Percentiles rank a stretch among this genome's conserved stretches.
Evolutionary conservation across 345 rosid genomes (phyloP).

Genomic region (Camelina hispida): DNA sequence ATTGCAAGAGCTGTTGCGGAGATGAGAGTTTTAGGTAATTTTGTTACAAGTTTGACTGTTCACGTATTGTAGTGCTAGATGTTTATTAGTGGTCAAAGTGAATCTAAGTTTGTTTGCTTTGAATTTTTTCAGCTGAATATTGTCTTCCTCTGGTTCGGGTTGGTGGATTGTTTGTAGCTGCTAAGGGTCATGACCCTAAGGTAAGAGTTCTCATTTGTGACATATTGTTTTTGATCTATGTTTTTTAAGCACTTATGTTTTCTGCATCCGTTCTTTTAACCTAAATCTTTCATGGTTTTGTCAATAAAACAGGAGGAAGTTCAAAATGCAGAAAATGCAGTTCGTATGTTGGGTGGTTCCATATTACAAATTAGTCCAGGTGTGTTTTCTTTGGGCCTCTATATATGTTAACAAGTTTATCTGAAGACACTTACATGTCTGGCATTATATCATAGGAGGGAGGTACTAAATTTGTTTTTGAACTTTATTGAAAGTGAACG

Average conservation of each 20-base stretch:
- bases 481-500: not conserved
- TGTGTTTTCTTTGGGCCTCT: constrained; percentile 26
- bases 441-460: not conserved
- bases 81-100: constrained; percentile 20
- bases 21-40: constrained; percentile 84
- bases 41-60: not conserved
- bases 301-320: constrained; percentile 63
- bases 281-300: constrained; percentile 2
- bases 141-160: constrained; percentile 93
- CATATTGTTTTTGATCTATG: not conserved
- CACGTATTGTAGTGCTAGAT: constrained; percentile 2
- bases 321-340: constrained; percentile 69
- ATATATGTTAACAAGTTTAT: constrained; percentile 8
- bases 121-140: constrained; percentile 73
- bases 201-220: constrained; percentile 45
- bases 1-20: constrained; percentile 98
- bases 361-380: constrained; percentile 63
- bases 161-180: constrained; percentile 94
- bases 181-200: constrained; percentile 94
- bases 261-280: not conserved
- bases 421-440: constrained; percentile 13
- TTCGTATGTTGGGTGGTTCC: constrained; percentile 78
- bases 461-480: not conserved
- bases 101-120: constrained; percentile 23
- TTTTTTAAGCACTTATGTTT: constrained; percentile 1